Base-by-base conservation (phyloP, 2,329 filamentous ascomycete species). In the Calonectria crousiana region DNA sequence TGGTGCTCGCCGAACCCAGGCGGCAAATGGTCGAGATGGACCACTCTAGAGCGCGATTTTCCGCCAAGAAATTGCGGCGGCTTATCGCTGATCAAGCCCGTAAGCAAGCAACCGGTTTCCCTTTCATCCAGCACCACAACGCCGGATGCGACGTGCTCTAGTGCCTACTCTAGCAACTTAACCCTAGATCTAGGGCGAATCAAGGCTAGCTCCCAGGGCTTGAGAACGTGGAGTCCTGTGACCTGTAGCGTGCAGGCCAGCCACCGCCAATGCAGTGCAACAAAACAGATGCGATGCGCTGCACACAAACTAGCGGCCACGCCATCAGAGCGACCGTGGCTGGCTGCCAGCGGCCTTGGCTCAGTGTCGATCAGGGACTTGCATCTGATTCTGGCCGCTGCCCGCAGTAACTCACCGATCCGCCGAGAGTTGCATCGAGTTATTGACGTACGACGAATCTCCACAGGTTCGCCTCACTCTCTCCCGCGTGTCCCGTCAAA, bases 351-450 rank as follows among this genome's bases (percentile, higher is more conserved):
- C 26, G 67, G 26, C 38, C 68, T 62, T 65, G 34, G 69, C 67
- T 58, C 41, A 72, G 64, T 77, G 78, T 76, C 78, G 77, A 80
- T 80, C 77, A 79, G 78, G 77, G 75, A 79, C 77, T 75, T 71
- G 74, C 74, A 69, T 49, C 56, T 62, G 10, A 14, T 62, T 62
- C 38, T 66, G 56, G 64, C 52, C 41, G 10, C 51, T 47, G 28
- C 71, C 65, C 52, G 75, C 60, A 65, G 26, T 49, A 47, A 49
- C 69, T 73, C 69, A 66, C 51, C 70, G 75, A 74, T 77, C 73
- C 72, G 78, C 76, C 78, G 79, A 80, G 76, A 80, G 68, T 36
- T 67, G 60, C 62, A 69, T 66, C 30, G 38, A 64, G 65, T 76
- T 73, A 75, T 79, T 71, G 71, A 76, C 77, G 74, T 73, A 76